These are phyloP conservation scores for Alternaria longipes DNA, from an alignment of 2,329 filamentous ascomycete species.

Conservation along the genomic window DNA sequence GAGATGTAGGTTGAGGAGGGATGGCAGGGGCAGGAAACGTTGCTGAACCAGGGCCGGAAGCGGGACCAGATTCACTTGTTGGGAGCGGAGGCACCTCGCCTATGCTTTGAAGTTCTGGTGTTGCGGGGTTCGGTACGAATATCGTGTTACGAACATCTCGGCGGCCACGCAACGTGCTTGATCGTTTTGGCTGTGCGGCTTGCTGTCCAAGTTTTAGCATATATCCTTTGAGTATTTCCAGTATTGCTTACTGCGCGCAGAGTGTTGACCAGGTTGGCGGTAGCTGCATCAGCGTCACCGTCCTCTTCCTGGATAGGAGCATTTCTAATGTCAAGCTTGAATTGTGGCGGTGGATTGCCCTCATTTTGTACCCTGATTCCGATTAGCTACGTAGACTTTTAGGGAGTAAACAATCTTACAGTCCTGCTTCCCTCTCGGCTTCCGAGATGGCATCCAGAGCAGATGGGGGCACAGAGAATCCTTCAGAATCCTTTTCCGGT, in stretches of 20 bases:
- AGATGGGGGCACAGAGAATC: conserved; percentile 76
- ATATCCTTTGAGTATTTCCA: not conserved
- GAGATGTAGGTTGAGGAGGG: conserved; percentile 46
- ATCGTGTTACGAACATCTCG: conserved; percentile 93
- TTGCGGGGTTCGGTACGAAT: conserved; percentile 68
- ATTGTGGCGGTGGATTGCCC: conserved; percentile 58
- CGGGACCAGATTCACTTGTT: conserved; percentile 31
- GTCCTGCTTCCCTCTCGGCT: conserved; percentile 71
- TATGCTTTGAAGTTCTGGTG: conserved; percentile 51
- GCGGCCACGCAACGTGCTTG: conserved; percentile 83
- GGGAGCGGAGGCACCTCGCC: conserved; percentile 45
- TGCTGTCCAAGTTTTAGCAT: conserved; percentile 54
- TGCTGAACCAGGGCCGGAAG: conserved; percentile 23
- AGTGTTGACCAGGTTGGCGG: conserved; percentile 79
- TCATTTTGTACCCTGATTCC: conserved; percentile 33
- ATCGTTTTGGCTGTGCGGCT: conserved; percentile 63
- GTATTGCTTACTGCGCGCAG: conserved; percentile 63
- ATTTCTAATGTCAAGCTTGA: conserved; percentile 82
- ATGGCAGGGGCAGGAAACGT: conserved; percentile 32
- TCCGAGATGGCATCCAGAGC: conserved; percentile 69
- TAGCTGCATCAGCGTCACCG: conserved; percentile 74
- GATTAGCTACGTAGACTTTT: conserved; percentile 13
- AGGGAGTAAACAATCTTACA: conserved; percentile 31
- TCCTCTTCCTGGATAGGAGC: conserved; percentile 81
- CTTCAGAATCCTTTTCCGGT: conserved; percentile 73